phyloP scores from a whole-genome alignment of 2,329 filamentous ascomycete species.

The Fusarium bulbicola region DNA sequence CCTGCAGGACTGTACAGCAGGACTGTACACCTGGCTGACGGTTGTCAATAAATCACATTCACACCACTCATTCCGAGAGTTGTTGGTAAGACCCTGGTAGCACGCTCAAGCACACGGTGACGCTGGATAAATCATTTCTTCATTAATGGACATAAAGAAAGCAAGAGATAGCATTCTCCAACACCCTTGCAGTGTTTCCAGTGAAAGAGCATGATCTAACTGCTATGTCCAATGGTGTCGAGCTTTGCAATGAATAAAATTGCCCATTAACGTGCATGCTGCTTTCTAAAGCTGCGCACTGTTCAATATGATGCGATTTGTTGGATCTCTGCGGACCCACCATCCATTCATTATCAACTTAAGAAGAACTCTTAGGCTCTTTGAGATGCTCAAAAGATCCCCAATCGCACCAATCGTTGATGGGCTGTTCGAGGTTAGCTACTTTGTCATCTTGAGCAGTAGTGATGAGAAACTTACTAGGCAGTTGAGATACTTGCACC shows the following conservation, averaged over 20 bases:
- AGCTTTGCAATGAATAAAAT: slow-evolving; percentile 44
- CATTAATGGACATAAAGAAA: slow-evolving; percentile 25
- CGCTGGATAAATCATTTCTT: slow-evolving; percentile 24
- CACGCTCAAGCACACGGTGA: not conserved
- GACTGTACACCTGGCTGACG: not conserved
- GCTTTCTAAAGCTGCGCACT: slow-evolving; percentile 11
- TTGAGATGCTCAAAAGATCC: slow-evolving; percentile 47
- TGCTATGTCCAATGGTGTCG: slow-evolving; percentile 43
- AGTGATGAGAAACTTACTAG: slow-evolving; percentile 70
- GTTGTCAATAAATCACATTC: not conserved
- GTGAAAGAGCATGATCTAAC: slow-evolving; percentile 7
- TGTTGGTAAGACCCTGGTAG: not conserved
- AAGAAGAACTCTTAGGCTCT: not conserved
- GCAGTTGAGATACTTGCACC: slow-evolving; percentile 97
- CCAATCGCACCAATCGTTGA: slow-evolving; percentile 74
- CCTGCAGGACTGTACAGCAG: not conserved
- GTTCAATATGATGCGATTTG: not conserved
- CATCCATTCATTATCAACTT: not conserved
- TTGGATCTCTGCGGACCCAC: not conserved
- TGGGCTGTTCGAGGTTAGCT: slow-evolving; percentile 56
- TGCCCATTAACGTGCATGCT: slow-evolving; percentile 17
- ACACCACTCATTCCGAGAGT: not conserved
- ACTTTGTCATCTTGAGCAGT: not conserved
- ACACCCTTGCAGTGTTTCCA: not conserved
- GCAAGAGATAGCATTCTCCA: not conserved